Evolutionary conservation across 2,329 filamentous ascomycete genomes (phyloP).

Genomic region (Nigrograna mackinnonii): DNA sequence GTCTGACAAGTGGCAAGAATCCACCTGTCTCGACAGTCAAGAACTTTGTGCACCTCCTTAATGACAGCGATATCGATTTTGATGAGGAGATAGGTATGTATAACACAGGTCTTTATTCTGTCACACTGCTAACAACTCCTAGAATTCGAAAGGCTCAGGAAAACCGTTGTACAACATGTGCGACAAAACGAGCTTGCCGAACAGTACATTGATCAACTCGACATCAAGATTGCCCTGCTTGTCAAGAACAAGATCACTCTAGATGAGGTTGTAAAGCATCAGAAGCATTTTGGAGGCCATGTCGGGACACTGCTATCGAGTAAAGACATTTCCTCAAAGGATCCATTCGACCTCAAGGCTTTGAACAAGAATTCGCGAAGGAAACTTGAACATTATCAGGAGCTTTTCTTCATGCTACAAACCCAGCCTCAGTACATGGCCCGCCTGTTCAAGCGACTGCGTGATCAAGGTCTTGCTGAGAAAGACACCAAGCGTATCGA

Average conservation of each 20-base stretch:
- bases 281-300: slow-evolving; percentile 92
- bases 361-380: slow-evolving; percentile 95
- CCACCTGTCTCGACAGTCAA: slow-evolving; percentile 96
- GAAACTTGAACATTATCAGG: slow-evolving; percentile 96
- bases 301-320: slow-evolving; percentile 84
- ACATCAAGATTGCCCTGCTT: slow-evolving; percentile 97
- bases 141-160: slow-evolving; percentile 92
- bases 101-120: not conserved
- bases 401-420: slow-evolving; percentile 95
- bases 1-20: slow-evolving; percentile 92
- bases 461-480: slow-evolving; percentile 82
- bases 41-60: slow-evolving; percentile 95
- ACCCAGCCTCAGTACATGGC: slow-evolving; percentile 96
- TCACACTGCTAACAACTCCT: not conserved
- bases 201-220: slow-evolving; percentile 96
- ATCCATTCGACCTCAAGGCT: slow-evolving; percentile 95
- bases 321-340: slow-evolving; percentile 82
- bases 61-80: slow-evolving; percentile 98
- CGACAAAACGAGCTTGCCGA: slow-evolving; percentile 96
- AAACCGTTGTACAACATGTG: slow-evolving; percentile 96
- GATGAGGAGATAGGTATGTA: slow-evolving; percentile 79
- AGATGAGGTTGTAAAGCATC: slow-evolving; percentile 95
- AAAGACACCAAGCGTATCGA: slow-evolving; percentile 93
- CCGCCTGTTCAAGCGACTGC: slow-evolving; percentile 80
- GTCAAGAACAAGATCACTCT: slow-evolving; percentile 99